Evolutionary conservation across 106 monocot species (phyloP).

Genomic region (Allium fistulosum): DNA sequence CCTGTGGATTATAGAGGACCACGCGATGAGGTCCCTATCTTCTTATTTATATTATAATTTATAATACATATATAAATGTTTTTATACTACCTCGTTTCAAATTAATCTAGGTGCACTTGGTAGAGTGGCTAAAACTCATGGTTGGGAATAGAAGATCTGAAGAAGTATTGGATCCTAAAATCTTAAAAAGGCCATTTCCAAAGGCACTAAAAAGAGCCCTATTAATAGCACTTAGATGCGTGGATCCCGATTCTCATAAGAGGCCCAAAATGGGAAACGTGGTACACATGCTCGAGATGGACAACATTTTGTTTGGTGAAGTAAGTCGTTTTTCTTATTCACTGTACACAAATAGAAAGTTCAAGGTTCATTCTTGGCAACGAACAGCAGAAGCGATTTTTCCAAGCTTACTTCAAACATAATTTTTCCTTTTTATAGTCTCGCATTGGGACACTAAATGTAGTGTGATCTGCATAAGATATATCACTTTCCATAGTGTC

Average conservation of each 20-base stretch:
- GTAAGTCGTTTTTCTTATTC: slow-evolving; percentile 17
- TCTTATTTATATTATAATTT: too few relatives aligned
- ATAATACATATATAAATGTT: too few relatives aligned
- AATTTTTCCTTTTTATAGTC: too few relatives aligned
- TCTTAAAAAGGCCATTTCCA: slow-evolving; percentile 47
- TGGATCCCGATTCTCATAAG: slow-evolving; percentile 65
- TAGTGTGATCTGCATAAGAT: too few relatives aligned
- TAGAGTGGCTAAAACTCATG: slow-evolving; percentile 83
- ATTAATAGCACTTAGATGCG: slow-evolving; percentile 67
- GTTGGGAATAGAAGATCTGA: slow-evolving; percentile 66
- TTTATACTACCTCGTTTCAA: too few relatives aligned
- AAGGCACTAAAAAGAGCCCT: slow-evolving; percentile 69
- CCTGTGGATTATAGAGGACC: slow-evolving; percentile 48
- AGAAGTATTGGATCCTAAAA: slow-evolving; percentile 66
- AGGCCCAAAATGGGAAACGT: slow-evolving; percentile 81
- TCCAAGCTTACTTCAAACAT: too few relatives aligned
- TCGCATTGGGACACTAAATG: too few relatives aligned
- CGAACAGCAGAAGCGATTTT: too few relatives aligned
- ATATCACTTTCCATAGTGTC: too few relatives aligned
- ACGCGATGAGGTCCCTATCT: slow-evolving; percentile 29
- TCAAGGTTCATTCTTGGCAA: too few relatives aligned
- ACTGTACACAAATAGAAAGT: too few relatives aligned
- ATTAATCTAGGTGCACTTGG: slow-evolving; percentile 49
- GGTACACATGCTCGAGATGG: slow-evolving; percentile 80
- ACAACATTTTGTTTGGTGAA: slow-evolving; percentile 35